Base-by-base conservation (phyloP, 2,329 filamentous ascomycete species). In the Reticulascus tulasneorum region DNA sequence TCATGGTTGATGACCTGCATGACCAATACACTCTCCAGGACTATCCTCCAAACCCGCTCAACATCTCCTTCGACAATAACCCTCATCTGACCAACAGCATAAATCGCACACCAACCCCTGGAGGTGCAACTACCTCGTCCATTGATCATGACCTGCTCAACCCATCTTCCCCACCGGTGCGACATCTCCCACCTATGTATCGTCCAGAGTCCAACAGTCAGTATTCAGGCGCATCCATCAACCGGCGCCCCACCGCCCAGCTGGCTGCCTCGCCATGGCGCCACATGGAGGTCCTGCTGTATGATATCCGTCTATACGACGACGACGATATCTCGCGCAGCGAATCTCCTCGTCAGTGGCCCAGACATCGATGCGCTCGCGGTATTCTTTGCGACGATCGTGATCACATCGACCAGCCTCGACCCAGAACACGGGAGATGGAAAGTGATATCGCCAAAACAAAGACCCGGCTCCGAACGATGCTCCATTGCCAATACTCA, bases 401-500 rank as follows among this genome's bases (percentile, higher is more conserved):
- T n/a, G 27, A 29, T 11, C 27, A 29, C 27, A 29, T 19, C 10
- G 17, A 29, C 11, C 23, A 21, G 23, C 45, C 46, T 2, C 34
- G 33, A 3, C 24, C 21, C 6, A 36, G 45, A 11, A 43, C 38
- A 1, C n/a, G 8, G 1, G 32, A 40, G 21, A 42, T 33, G 2
- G 27, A 43, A 9, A 23, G 23, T 5, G 19, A 36, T 2, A 45
- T 50, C 7, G 18, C 19, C 6, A 40, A 44, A 21, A 40, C 42
- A 2, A 52, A 50, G 22, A 51, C 40, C 9, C 39, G 46, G 4
- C 42, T 53, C 3, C 45, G 45, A 20, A 44, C 49, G 3, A 52
- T 52, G 50, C 24, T 52, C 21, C 48, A 45, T 22, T 51, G 46
- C 23, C 50, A 52, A 19, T 48, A 46, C 17, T 48, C 48, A 1